These are phyloP conservation scores for Penicillium lagena DNA, from an alignment of 495 filamentous ascomycete genomes.

Conservation along the genomic window DNA sequence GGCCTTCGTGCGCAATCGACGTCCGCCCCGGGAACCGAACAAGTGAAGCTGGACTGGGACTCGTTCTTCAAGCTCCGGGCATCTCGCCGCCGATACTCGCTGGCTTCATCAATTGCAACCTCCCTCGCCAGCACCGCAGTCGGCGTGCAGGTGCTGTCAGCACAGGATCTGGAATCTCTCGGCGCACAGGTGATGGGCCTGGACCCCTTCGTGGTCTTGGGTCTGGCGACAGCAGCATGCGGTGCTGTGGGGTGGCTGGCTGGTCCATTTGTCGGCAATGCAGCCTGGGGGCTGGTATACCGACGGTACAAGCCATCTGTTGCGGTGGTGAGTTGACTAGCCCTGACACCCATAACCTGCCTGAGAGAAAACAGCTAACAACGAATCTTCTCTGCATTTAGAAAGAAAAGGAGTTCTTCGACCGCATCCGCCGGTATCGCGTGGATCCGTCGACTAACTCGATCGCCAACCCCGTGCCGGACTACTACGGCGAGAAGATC, in stretches of 20 bases:
- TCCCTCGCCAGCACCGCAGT: constrained; percentile 49
- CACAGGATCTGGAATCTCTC: constrained; percentile 60
- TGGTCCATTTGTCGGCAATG: constrained; percentile 73
- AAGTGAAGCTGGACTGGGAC: constrained; percentile 73
- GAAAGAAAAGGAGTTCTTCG: constrained; percentile 92
- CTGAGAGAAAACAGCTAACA: not conserved
- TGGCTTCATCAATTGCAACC: constrained; percentile 64
- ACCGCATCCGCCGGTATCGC: constrained; percentile 77
- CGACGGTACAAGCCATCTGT: constrained; percentile 60
- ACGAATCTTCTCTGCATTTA: constrained; percentile 18
- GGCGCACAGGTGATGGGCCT: constrained; percentile 64
- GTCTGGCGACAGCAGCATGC: constrained; percentile 63
- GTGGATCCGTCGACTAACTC: constrained; percentile 75
- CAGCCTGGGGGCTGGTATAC: constrained; percentile 66
- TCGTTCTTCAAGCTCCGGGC: constrained; percentile 86
- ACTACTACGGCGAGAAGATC: constrained; percentile 86
- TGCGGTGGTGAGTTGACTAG: constrained; percentile 47
- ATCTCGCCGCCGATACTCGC: constrained; percentile 73
- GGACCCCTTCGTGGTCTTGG: constrained; percentile 81
- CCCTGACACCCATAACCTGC: not conserved
- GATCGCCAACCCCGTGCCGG: constrained; percentile 63
- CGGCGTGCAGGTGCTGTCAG: constrained; percentile 58
- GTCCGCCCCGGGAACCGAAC: constrained; percentile 15
- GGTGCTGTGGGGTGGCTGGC: constrained; percentile 77
- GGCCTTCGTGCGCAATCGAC: constrained; percentile 34